These are phyloP conservation scores for Neoascochyta sp. DNA, from an alignment of 2,329 filamentous ascomycete species.

Conservation along the genomic window DNA sequence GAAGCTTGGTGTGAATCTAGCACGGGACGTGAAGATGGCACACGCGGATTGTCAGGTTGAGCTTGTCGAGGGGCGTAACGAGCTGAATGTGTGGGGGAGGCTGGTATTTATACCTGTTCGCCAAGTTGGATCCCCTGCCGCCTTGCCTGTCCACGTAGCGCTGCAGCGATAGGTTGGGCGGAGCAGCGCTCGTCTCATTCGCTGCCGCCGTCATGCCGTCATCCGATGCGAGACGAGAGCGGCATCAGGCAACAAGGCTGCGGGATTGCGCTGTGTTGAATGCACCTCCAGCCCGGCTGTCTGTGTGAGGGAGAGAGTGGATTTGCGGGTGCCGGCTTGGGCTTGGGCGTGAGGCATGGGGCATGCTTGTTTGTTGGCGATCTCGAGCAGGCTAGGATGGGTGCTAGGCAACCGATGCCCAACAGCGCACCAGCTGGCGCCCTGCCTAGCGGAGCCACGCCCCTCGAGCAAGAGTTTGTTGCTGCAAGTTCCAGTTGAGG, in stretches of 20 bases:
- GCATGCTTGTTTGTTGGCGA: too few species aligned
- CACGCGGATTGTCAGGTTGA: conserved; percentile 42
- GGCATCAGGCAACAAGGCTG: conserved; percentile 11
- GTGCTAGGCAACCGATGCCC: too few species aligned
- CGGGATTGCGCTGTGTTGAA: too few species aligned
- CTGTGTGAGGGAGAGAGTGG: too few species aligned
- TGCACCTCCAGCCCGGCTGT: too few species aligned
- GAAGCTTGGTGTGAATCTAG: conserved; percentile 38
- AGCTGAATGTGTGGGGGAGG: conserved; percentile 27
- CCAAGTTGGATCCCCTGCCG: conserved; percentile 10
- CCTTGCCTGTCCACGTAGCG: conserved; percentile 8
- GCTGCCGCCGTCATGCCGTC: conserved; percentile 4
- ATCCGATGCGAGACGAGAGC: conserved; percentile 7
- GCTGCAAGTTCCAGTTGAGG: too few species aligned
- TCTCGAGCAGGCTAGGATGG: too few species aligned
- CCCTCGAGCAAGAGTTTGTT: too few species aligned
- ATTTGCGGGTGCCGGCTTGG: too few species aligned
- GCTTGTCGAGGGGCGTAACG: conserved; percentile 40
- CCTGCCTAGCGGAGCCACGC: too few species aligned
- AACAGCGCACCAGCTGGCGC: too few species aligned
- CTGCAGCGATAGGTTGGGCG: conserved; percentile 8
- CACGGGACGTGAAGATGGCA: conserved; percentile 35
- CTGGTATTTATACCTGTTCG: conserved; percentile 20
- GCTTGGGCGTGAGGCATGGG: too few species aligned
- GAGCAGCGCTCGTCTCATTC: conserved; percentile 8